These are phyloP conservation scores for Parafenestella ontariensis DNA, from an alignment of 2,329 filamentous ascomycete genomes.

Conservation along the genomic window DNA sequence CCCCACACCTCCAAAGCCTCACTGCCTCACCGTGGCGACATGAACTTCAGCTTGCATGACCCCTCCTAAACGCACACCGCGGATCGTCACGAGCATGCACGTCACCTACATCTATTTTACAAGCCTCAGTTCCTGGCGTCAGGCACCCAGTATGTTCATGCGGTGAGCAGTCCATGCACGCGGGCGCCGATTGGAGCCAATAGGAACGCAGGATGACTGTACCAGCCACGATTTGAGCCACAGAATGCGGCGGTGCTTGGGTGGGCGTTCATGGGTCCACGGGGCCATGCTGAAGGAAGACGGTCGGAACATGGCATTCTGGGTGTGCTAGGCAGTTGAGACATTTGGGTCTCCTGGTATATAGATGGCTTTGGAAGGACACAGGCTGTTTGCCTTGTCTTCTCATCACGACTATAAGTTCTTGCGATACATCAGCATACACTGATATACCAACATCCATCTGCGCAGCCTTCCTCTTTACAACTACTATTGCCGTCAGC, in stretches of 20 bases:
- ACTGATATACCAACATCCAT: not conserved
- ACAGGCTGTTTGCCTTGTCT: conserved; percentile 1
- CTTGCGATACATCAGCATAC: not conserved
- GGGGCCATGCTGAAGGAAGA: conserved; percentile 11
- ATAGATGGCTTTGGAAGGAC: conserved; percentile 9
- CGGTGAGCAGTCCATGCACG: conserved; percentile 15
- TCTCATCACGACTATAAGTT: conserved; percentile 9
- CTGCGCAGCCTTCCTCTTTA: not conserved
- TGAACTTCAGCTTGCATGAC: conserved; percentile 22
- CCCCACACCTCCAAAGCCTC: conserved; percentile 12
- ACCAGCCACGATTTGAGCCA: conserved; percentile 19
- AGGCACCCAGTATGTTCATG: conserved; percentile 12
- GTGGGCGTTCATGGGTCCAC: conserved; percentile 1
- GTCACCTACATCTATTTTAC: not conserved
- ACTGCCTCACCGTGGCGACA: conserved; percentile 25
- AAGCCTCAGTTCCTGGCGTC: conserved; percentile 13
- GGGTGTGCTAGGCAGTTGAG: conserved; percentile 17
- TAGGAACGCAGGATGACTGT: conserved; percentile 3
- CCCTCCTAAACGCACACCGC: conserved; percentile 8
- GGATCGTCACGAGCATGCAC: conserved; percentile 9
- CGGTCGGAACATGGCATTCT: conserved; percentile 1
- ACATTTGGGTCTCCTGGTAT: conserved; percentile 17
- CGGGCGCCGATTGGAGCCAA: conserved; percentile 20
- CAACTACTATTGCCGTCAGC: not conserved
- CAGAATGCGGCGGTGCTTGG: conserved; percentile 11